phyloP scores from a whole-genome alignment of 176 grass and related monocot genomes.

The Metroxylon sagu region DNA sequence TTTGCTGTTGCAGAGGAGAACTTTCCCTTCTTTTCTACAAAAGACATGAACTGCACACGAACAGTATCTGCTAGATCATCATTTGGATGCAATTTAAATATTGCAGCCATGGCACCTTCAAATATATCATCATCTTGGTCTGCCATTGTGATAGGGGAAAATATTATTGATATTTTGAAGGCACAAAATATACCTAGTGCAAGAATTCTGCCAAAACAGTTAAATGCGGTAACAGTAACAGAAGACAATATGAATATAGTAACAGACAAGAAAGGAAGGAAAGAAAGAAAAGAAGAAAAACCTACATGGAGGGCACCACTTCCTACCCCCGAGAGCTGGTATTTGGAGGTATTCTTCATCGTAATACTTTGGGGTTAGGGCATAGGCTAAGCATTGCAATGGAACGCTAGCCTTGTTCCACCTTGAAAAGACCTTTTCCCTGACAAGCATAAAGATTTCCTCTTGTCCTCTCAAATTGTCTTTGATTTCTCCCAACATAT shows the following conservation, averaged over 20 bases:
- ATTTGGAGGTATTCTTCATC: slow-evolving; percentile 31
- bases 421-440: slow-evolving; percentile 6
- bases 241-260: not conserved
- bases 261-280: not conserved
- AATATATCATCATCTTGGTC: slow-evolving; percentile 29
- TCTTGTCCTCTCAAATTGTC: slow-evolving; percentile 19
- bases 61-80: slow-evolving; percentile 19
- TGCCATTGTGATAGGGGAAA: not conserved
- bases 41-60: slow-evolving; percentile 20
- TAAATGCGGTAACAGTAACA: not conserved
- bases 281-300: not conserved
- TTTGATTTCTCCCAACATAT: slow-evolving; percentile 26
- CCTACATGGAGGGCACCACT: slow-evolving; percentile 17
- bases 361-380: slow-evolving; percentile 26
- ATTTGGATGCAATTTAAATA: slow-evolving; percentile 22
- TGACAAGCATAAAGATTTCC: slow-evolving; percentile 13
- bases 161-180: not conserved
- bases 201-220: not conserved
- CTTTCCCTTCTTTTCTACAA: slow-evolving; percentile 24
- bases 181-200: not conserved
- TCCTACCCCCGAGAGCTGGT: slow-evolving; percentile 11
- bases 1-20: slow-evolving; percentile 23
- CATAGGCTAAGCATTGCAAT: slow-evolving; percentile 26
- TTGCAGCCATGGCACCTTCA: slow-evolving; percentile 17
- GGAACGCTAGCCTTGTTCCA: slow-evolving; percentile 22